Conservation (phyloP, 352 stramenopile genomes). For the Stramenopiles sp. region DNA sequence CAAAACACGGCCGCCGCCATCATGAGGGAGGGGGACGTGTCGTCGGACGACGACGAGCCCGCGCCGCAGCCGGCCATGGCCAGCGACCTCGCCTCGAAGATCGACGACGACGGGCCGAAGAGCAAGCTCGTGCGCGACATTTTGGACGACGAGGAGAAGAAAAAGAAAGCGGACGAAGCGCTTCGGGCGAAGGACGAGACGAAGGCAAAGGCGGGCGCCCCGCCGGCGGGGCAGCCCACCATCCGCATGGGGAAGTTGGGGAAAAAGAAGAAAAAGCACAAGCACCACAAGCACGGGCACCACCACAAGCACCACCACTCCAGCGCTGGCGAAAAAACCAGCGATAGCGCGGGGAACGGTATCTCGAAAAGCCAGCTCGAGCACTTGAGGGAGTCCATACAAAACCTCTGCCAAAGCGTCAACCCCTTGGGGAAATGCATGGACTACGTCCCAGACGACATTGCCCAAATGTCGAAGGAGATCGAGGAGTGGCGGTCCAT, state of each 20-base stretch:
- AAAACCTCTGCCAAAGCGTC: slow-evolving; percentile 67
- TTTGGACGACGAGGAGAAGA: slow-evolving; percentile 43
- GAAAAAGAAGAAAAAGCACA: too few species aligned
- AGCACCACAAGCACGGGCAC: too few species aligned
- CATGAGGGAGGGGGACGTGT: slow-evolving; percentile 56
- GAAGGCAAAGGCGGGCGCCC: slow-evolving; percentile 19
- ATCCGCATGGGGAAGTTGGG: slow-evolving; percentile 45
- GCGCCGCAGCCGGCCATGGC: too few species aligned
- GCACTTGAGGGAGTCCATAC: slow-evolving; percentile 40
- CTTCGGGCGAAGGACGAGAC: slow-evolving; percentile 44
- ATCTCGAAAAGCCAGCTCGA: slow-evolving; percentile 26
- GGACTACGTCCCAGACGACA: slow-evolving; percentile 75
- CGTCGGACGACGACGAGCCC: slow-evolving; percentile 45
- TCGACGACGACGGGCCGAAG: slow-evolving; percentile 31
- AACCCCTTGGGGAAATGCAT: slow-evolving; percentile 68
- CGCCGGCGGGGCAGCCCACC: slow-evolving; percentile 40
- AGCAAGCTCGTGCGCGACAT: slow-evolving; percentile 55
- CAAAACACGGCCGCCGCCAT: slow-evolving; percentile 41
- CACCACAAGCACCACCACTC: too few species aligned
- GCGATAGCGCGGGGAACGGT: not conserved
- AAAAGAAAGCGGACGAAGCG: slow-evolving; percentile 38
- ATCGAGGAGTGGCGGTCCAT: slow-evolving; percentile 66
- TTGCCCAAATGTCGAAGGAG: slow-evolving; percentile 75
- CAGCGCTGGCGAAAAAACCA: not conserved
- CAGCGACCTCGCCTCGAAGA: too few species aligned